A percentile compares a stretch with the other conserved stretches of the same genome.
These are phyloP conservation scores for Alternaria sp. DNA, from an alignment of 2,329 filamentous ascomycete genomes.

Conservation along the genomic window DNA sequence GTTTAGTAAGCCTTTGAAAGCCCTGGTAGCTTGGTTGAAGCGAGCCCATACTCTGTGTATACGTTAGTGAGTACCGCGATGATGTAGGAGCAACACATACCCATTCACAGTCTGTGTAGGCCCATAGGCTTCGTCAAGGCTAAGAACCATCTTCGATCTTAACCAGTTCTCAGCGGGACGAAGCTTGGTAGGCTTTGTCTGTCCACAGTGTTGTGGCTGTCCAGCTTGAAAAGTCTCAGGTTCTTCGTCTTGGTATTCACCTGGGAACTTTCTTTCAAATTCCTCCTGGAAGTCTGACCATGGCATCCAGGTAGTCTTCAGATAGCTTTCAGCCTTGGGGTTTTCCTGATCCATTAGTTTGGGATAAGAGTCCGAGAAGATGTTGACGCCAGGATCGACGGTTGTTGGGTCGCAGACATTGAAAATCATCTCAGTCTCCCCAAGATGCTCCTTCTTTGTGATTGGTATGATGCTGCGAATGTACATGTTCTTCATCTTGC, in stretches of 20 bases:
- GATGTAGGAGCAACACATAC: conserved; percentile 49
- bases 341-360: background rate
- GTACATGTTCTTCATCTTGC: conserved; percentile 65
- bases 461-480: conserved; percentile 68
- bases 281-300: conserved; percentile 53
- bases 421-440: conserved; percentile 67
- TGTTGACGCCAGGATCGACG: conserved; percentile 35
- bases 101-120: conserved; percentile 57
- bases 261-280: conserved; percentile 46
- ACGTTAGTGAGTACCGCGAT: background rate
- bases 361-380: conserved; percentile 61
- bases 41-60: conserved; percentile 57
- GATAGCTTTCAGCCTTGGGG: background rate
- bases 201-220: conserved; percentile 21
- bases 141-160: conserved; percentile 66
- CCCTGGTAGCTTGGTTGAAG: conserved; percentile 73
- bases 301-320: conserved; percentile 50
- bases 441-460: conserved; percentile 50
- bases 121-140: conserved; percentile 65
- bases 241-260: conserved; percentile 14
- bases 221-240: conserved; percentile 2
- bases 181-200: conserved; percentile 19
- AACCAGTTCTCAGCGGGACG: conserved; percentile 60
- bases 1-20: conserved; percentile 75
- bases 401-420: conserved; percentile 53